Percentiles rank a stretch among this genome's conserved stretches.
Evolutionary conservation across 2,329 filamentous ascomycete genomes (phyloP).

Genomic region (Neopestalotiopsis clavispora): DNA sequence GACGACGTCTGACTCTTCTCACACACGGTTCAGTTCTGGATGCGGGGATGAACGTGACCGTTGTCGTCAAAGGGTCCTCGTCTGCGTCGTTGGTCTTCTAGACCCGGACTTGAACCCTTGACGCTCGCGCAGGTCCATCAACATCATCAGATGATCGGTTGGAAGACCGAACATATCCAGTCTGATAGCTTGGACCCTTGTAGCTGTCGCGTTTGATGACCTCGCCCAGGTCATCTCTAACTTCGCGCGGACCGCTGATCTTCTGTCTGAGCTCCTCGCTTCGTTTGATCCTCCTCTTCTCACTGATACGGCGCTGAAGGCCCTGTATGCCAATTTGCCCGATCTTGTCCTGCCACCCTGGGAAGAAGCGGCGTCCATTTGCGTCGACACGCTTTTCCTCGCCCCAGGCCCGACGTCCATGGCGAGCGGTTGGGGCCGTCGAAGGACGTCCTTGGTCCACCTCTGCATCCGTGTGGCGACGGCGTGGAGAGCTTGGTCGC

Average conservation of each 20-base stretch:
- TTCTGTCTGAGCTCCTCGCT: constrained; percentile 62
- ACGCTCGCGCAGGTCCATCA: constrained; percentile 14
- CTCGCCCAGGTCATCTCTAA: constrained; percentile 63
- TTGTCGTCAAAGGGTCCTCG: neutral
- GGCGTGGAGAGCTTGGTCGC: neutral
- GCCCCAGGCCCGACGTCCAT: constrained; percentile 32
- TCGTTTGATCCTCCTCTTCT: constrained; percentile 63
- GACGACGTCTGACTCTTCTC: neutral
- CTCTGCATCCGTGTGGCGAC: constrained; percentile 27
- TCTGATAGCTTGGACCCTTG: constrained; percentile 38
- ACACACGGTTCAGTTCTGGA: constrained; percentile 11
- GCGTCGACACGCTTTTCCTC: constrained; percentile 36
- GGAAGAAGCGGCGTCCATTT: constrained; percentile 37
- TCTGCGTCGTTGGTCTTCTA: constrained; percentile 13
- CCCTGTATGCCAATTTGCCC: constrained; percentile 55
- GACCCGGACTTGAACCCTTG: constrained; percentile 18
- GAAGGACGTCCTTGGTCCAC: constrained; percentile 38
- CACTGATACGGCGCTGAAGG: constrained; percentile 60
- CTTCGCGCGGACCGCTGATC: constrained; percentile 64
- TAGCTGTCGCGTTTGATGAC: constrained; percentile 54
- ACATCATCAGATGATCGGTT: neutral
- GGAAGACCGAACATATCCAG: neutral
- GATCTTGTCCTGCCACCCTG: constrained; percentile 50
- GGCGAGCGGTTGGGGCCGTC: constrained; percentile 36
- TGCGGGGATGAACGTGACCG: constrained; percentile 4